Percentiles rank a stretch among this genome's conserved stretches.
phyloP scores from a whole-genome alignment of 2,329 filamentous ascomycete species.

The Trichoderma breve region DNA sequence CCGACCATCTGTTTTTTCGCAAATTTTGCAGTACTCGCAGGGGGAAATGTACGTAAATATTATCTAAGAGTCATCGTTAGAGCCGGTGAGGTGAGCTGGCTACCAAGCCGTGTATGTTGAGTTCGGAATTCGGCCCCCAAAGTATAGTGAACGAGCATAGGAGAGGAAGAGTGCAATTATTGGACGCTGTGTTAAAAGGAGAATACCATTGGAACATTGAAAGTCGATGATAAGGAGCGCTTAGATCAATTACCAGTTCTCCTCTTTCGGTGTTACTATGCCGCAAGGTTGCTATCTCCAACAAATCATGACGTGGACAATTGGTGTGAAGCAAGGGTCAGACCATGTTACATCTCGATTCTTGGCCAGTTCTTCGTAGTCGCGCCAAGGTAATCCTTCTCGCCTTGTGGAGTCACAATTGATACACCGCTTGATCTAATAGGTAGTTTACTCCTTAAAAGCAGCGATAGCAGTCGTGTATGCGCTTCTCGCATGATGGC shows the following conservation, averaged over 20 bases:
- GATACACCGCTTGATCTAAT: neutral
- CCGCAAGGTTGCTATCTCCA: neutral
- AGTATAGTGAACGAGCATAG: neutral
- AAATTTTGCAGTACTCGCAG: neutral
- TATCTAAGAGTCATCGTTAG: neutral
- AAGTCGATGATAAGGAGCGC: neutral
- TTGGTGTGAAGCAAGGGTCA: neutral
- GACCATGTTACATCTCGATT: neutral
- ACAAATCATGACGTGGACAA: neutral
- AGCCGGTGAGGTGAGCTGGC: neutral
- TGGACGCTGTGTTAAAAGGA: neutral
- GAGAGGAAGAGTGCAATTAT: neutral
- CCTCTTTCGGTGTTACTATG: neutral
- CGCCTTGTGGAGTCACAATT: neutral
- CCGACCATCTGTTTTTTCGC: neutral
- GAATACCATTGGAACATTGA: neutral
- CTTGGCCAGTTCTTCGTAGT: neutral
- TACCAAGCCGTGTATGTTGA: neutral
- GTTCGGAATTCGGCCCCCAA: neutral
- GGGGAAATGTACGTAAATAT: constrained; percentile 4
- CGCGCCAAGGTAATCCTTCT: neutral
- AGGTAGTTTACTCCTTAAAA: neutral
- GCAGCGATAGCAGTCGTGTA: neutral
- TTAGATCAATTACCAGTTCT: neutral
- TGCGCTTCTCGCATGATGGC: neutral